Conservation (phyloP, 768 basidiomycete genomes). For the Hericium coralloides region DNA sequence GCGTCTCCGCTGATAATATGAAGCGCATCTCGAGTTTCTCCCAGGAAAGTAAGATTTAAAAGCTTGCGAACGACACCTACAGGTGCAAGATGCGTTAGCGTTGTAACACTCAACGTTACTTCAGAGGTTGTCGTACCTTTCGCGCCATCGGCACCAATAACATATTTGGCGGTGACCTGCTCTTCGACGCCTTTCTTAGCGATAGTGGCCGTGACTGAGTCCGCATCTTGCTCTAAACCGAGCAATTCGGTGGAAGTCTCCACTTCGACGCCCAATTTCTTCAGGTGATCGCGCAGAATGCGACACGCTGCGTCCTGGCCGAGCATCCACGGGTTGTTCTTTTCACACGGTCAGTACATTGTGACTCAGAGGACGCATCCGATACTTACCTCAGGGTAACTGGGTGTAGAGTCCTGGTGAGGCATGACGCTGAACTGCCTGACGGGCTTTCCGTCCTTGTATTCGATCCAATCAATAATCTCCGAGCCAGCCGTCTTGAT, state of each 20-base stretch:
- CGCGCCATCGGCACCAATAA: conserved; percentile 5
- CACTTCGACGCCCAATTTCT: not conserved
- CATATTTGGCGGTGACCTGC: not conserved
- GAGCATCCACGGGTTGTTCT: not conserved
- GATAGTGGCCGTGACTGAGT: not conserved
- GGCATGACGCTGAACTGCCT: not conserved
- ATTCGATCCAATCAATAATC: not conserved
- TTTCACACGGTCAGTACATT: not conserved
- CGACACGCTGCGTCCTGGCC: not conserved
- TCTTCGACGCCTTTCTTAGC: not conserved
- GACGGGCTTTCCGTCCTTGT: not conserved
- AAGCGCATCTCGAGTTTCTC: not conserved
- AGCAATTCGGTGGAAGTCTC: not conserved
- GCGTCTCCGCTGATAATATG: not conserved
- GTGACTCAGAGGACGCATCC: not conserved
- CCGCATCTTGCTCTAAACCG: not conserved
- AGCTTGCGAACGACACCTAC: conserved; percentile 1
- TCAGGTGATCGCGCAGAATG: not conserved
- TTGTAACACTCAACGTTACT: not conserved
- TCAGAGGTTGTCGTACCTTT: not conserved
- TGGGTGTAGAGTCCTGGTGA: not conserved
- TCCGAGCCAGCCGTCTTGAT: not conserved
- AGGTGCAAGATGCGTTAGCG: not conserved
- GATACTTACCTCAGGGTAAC: not conserved
- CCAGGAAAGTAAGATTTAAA: not conserved